phyloP scores from a whole-genome alignment of 2,329 filamentous ascomycete genomes.

The Bertia moriformis region DNA sequence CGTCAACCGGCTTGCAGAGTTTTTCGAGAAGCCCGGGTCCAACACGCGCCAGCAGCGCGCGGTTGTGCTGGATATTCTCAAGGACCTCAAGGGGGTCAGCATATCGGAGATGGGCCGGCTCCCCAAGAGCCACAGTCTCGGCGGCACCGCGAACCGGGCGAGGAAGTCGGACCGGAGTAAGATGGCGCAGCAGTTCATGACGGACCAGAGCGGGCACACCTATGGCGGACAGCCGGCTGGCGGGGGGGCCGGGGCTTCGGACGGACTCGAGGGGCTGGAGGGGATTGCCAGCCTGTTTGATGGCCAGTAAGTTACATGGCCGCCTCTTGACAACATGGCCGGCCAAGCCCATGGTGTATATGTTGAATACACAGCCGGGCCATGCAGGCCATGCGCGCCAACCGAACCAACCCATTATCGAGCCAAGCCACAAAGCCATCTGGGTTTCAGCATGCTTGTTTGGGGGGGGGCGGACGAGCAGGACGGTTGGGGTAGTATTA shows the following conservation, averaged over 20 bases:
- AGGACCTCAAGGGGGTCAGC: conserved; percentile 76
- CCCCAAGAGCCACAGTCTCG: conserved; percentile 29
- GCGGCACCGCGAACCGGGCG: conserved; percentile 11
- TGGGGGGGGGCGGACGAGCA: too few species aligned
- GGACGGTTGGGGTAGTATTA: too few species aligned
- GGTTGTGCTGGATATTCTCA: conserved; percentile 69
- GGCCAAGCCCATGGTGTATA: too few species aligned
- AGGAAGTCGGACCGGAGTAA: conserved; percentile 34
- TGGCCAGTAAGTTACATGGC: too few species aligned
- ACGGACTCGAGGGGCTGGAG: conserved; percentile 11
- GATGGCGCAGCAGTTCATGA: conserved; percentile 56
- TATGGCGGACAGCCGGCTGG: conserved; percentile 1
- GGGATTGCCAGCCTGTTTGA: conserved; percentile 14
- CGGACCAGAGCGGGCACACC: conserved; percentile 15
- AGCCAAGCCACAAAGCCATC: too few species aligned
- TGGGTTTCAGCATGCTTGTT: too few species aligned
- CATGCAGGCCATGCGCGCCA: too few species aligned
- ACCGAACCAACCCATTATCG: too few species aligned
- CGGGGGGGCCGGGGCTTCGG: conserved; percentile 1
- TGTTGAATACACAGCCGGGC: too few species aligned
- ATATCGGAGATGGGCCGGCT: conserved; percentile 89
- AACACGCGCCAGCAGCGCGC: conserved; percentile 66
- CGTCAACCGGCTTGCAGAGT: conserved; percentile 48
- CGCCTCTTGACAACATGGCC: too few species aligned
- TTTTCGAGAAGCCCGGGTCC: conserved; percentile 40